phyloP scores from a whole-genome alignment of 371 early-diverging fungal species.

The Dichotomocladium elegans region DNA sequence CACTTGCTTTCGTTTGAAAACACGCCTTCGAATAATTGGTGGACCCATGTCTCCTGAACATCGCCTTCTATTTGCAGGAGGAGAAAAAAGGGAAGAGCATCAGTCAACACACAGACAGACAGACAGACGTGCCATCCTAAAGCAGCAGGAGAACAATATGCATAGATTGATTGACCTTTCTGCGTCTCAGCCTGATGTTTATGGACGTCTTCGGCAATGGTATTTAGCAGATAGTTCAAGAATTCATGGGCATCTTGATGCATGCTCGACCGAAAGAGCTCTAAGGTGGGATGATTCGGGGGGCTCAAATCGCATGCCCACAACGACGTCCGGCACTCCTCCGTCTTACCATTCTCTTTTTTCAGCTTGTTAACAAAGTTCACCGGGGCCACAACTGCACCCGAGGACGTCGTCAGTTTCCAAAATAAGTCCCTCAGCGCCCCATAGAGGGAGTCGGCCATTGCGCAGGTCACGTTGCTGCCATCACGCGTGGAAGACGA shows the following conservation, averaged over 20 bases:
- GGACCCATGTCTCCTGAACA: slow-evolving; percentile 98
- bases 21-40: slow-evolving; percentile 91
- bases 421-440: slow-evolving; percentile 86
- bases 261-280: slow-evolving; percentile 86
- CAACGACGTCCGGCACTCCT: neutral
- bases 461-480: slow-evolving; percentile 33
- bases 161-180: too few relatives aligned
- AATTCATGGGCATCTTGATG: slow-evolving; percentile 99
- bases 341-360: slow-evolving; percentile 82
- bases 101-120: too few relatives aligned
- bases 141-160: too few relatives aligned
- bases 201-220: slow-evolving; percentile 84
- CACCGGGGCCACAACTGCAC: slow-evolving; percentile 85
- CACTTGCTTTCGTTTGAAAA: slow-evolving; percentile 96
- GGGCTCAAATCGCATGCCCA: neutral
- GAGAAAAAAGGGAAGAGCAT: neutral
- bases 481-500: neutral
- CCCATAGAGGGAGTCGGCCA: slow-evolving; percentile 80
- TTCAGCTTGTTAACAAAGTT: slow-evolving; percentile 84
- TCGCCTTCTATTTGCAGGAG: slow-evolving; percentile 12
- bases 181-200: slow-evolving; percentile 46
- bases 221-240: slow-evolving; percentile 89
- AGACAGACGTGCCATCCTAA: too few relatives aligned
- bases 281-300: slow-evolving; percentile 33
- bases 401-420: slow-evolving; percentile 77